Conservation (phyloP, 2,329 filamentous ascomycete species). For the Endocalyx cinctus region DNA sequence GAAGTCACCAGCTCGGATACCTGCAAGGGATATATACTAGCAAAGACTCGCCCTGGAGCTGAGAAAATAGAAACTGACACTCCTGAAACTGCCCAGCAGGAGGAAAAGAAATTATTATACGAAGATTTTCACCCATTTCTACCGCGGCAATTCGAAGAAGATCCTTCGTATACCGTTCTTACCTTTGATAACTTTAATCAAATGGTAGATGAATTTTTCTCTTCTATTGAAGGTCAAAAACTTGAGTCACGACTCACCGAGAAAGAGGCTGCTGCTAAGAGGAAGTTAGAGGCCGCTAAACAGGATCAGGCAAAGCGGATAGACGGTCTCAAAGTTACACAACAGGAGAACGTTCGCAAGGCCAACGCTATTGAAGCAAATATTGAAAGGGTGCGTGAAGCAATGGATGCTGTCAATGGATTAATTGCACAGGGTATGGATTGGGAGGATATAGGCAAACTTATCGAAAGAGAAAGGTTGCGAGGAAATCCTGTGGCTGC, state of each 20-base stretch:
- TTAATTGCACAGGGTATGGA: conserved; percentile 95
- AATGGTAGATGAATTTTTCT: conserved; percentile 95
- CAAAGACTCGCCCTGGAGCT: conserved; percentile 49
- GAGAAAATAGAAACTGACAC: conserved; percentile 18
- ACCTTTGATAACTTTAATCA: conserved; percentile 84
- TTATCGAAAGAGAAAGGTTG: conserved; percentile 83
- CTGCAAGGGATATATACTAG: conserved; percentile 83
- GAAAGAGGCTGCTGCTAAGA: conserved; percentile 73
- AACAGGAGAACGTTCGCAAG: conserved; percentile 80
- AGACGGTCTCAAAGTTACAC: conserved; percentile 74
- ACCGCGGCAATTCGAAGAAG: conserved; percentile 71
- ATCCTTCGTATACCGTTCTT: conserved; percentile 62
- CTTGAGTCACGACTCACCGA: conserved; percentile 79
- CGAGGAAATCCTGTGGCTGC: conserved; percentile 79
- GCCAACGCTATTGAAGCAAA: conserved; percentile 90
- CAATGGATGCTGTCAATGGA: conserved; percentile 86
- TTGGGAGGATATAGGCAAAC: conserved; percentile 83
- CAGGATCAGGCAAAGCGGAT: conserved; percentile 81
- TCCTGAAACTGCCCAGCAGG: conserved; percentile 31
- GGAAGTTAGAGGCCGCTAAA: conserved; percentile 79
- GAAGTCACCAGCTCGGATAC: conserved; percentile 61
- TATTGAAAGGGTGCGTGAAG: conserved; percentile 84
- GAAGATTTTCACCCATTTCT: conserved; percentile 95
- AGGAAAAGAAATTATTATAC: conserved; percentile 60
- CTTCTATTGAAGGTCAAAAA: conserved; percentile 90